Percentiles rank a stretch among this genome's conserved stretches.
Conservation (phyloP, 768 basidiomycete genomes). For the Exsudoporus frostii region DNA sequence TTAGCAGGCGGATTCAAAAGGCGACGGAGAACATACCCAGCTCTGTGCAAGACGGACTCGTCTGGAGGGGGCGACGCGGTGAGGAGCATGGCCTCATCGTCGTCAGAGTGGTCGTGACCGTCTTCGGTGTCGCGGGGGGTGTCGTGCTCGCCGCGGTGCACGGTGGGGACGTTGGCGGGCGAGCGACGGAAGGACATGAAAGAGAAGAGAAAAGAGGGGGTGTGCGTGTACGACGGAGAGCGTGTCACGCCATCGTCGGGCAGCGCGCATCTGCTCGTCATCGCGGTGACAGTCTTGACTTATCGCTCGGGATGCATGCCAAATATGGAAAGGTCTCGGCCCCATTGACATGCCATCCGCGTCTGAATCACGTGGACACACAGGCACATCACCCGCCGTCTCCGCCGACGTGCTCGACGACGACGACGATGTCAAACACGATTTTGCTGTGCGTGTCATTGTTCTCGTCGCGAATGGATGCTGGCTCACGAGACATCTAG, state of each 20-base stretch:
- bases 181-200: conserved; percentile 9
- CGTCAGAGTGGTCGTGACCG: conserved; percentile 2
- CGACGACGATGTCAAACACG: conserved; percentile 47
- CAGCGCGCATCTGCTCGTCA: background rate
- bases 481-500: conserved; percentile 34
- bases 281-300: background rate
- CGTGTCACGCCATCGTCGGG: conserved; percentile 2
- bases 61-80: conserved; percentile 28
- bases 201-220: no score
- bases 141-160: background rate
- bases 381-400: background rate
- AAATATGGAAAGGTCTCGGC: conserved; percentile 8
- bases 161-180: background rate
- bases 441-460: conserved; percentile 42
- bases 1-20: background rate
- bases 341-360: background rate
- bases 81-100: conserved; percentile 12
- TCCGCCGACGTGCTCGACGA: conserved; percentile 15
- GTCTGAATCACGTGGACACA: conserved; percentile 20
- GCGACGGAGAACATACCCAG: conserved; percentile 43
- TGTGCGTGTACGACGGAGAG: background rate
- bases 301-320: background rate
- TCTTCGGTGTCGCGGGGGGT: background rate
- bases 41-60: conserved; percentile 46
- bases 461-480: background rate